These are phyloP conservation scores for Heterobasidion occidentale DNA, from an alignment of 1,284 basidiomycete species.

Conservation along the genomic window DNA sequence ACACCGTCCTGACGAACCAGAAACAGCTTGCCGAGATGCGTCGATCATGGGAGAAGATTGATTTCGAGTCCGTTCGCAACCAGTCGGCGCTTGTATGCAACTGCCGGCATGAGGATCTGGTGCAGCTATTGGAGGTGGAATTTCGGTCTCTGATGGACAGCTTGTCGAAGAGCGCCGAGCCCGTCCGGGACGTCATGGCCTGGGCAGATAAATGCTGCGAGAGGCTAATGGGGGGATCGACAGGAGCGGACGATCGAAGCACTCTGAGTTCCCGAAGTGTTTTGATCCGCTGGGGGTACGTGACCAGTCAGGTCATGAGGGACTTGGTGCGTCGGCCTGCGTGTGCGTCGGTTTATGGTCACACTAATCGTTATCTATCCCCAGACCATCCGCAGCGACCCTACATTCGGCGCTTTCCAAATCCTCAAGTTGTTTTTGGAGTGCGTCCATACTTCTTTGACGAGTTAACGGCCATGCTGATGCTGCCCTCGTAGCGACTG, in stretches of 20 bases:
- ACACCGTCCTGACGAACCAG: constrained; percentile 77
- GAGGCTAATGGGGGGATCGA: constrained; percentile 64
- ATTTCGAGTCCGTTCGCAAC: constrained; percentile 85
- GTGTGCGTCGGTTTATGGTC: no score
- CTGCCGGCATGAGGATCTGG: constrained; percentile 81
- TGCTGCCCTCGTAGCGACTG: constrained; percentile 52
- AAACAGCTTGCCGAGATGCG: constrained; percentile 82
- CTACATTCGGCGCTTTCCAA: constrained; percentile 84
- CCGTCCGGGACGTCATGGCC: constrained; percentile 79
- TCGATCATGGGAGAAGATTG: constrained; percentile 77
- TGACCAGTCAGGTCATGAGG: constrained; percentile 84
- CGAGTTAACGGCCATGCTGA: constrained; percentile 6
- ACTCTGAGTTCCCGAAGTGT: constrained; percentile 83
- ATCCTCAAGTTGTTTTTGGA: constrained; percentile 85
- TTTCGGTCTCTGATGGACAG: constrained; percentile 72
- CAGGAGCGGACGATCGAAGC: constrained; percentile 57
- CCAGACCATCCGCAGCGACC: constrained; percentile 83
- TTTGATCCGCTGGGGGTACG: constrained; percentile 85
- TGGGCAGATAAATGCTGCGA: constrained; percentile 88
- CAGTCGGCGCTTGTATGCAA: constrained; percentile 88
- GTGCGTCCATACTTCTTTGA: constrained; percentile 35
- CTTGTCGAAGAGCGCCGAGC: constrained; percentile 64
- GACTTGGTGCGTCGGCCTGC: constrained; percentile 53
- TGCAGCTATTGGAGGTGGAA: constrained; percentile 77
- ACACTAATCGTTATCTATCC: constrained; percentile 7